A percentile compares a stretch with the other conserved stretches of the same genome.
These are phyloP conservation scores for Nothomitra cinnamomea DNA, from an alignment of 2,329 filamentous ascomycete genomes.

Conservation along the genomic window DNA sequence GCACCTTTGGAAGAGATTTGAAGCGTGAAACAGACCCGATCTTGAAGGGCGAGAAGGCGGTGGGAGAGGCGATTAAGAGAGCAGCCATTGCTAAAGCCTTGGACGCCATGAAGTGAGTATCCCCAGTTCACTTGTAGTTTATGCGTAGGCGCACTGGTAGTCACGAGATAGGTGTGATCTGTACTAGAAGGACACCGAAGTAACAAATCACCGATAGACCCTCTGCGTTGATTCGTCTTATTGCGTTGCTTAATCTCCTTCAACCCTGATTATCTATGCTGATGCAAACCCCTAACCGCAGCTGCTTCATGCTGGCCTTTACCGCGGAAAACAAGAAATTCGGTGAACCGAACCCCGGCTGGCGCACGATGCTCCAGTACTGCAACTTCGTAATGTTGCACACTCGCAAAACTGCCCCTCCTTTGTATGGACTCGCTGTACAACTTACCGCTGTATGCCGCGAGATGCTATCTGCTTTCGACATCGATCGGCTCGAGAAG, in stretches of 20 bases:
- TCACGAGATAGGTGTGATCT: too few species aligned
- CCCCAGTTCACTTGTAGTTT: not conserved
- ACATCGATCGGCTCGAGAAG: constrained; percentile 26
- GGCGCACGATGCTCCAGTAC: constrained; percentile 30
- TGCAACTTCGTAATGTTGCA: constrained; percentile 25
- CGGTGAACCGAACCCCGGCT: constrained; percentile 14
- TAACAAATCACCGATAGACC: too few species aligned
- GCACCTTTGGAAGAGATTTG: constrained; percentile 25
- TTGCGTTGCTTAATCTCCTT: too few species aligned
- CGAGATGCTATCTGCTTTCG: constrained; percentile 26
- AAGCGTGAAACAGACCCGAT: constrained; percentile 25
- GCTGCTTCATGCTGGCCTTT: constrained; percentile 29
- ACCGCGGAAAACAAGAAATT: constrained; percentile 22
- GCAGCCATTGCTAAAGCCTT: constrained; percentile 22
- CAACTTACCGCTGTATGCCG: constrained; percentile 30
- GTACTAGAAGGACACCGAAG: too few species aligned
- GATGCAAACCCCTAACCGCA: not conserved
- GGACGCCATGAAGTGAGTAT: constrained; percentile 24
- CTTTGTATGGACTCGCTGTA: constrained; percentile 26
- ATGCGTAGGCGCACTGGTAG: not conserved
- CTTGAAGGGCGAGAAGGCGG: constrained; percentile 3
- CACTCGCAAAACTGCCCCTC: constrained; percentile 22
- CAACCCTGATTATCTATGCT: too few species aligned
- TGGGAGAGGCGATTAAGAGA: constrained; percentile 14
- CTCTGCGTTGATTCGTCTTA: too few species aligned